Base-by-base conservation (phyloP, 352 stramenopile genomes). In the Nothophytophthora sp. region DNA sequence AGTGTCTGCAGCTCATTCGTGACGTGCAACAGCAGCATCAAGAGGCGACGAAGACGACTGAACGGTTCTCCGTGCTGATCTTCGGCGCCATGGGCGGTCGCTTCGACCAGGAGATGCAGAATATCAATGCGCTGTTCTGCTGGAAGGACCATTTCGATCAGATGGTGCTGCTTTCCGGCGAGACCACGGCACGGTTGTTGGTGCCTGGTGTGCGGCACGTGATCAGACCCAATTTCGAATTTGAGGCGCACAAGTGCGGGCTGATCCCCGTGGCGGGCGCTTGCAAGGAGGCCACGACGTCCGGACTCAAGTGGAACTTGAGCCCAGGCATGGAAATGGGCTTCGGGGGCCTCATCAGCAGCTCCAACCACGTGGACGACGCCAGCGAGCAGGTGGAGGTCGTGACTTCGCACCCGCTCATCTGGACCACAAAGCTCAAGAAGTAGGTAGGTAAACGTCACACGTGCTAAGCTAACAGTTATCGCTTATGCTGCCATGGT, bases 101-200 rank as follows among this genome's bases (percentile, higher is more conserved):
- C 40, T 99, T 99, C 50, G 96, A 99, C 69, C 96, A 99, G 69
- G 95, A 98, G 77, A 99, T 99, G 91, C 92, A 95, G 56, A 95
- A 81, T 48, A 67, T 99, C 45, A 96, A 97, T 60, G 80, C 92
- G 51, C 70, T 99, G 12, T 98, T 96, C 64, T 64, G 83, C 13
- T 98, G 92, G 87, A 68, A 69, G 19, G 55, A 72, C 35, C 74
- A 70, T 36, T 97, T 97, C 63, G 51, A 86, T 34, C 65, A 84
- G 20, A 69, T 98, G 37, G 80, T 82, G 30, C 58, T 98, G 43
- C 81, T 98, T 20, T 94, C 88, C 13, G 88, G 96, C 43, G 75
- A 96, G 40, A 98, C 92, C 18, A 93, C 81, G 27, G 91, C 81
- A 12, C 81, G 88, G 30, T 58, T 98, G 38, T 67, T 98, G 4